Percentiles rank a stretch among this genome's conserved stretches.
Conservation (phyloP, 345 rosid genomes). For the Hevea brasiliensis region DNA sequence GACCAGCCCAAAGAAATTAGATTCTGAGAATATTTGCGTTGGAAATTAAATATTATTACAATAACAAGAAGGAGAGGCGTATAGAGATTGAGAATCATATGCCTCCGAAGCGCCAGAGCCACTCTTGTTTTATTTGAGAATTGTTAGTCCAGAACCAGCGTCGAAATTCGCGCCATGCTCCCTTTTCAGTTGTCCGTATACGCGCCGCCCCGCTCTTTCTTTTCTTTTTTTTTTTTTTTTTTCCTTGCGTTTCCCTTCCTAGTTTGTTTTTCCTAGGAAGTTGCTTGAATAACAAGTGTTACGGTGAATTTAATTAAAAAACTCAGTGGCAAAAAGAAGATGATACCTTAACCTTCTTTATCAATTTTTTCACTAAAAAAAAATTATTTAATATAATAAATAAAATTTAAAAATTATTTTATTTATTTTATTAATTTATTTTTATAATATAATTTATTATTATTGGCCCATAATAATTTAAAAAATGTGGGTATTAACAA, state of each 20-base stretch:
- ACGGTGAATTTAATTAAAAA: no score
- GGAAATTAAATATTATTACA: neutral
- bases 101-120: constrained; percentile 27
- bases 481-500: no score
- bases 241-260: neutral
- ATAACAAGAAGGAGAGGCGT: neutral
- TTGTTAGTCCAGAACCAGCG: constrained; percentile 16
- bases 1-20: neutral
- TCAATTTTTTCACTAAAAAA: no score
- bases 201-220: constrained; percentile 30
- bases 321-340: no score
- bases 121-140: neutral
- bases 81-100: constrained; percentile 1
- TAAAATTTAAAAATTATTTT: no score
- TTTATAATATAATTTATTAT: no score
- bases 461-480: no score
- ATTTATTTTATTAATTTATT: no score
- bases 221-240: neutral
- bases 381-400: no score
- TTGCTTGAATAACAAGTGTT: no score
- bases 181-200: neutral
- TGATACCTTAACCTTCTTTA: no score
- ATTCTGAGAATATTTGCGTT: neutral
- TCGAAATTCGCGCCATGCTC: constrained; percentile 49
- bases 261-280: neutral